Evolutionary conservation across 2,329 filamentous ascomycete species (phyloP).

Genomic region (Fusarium aywerte): DNA sequence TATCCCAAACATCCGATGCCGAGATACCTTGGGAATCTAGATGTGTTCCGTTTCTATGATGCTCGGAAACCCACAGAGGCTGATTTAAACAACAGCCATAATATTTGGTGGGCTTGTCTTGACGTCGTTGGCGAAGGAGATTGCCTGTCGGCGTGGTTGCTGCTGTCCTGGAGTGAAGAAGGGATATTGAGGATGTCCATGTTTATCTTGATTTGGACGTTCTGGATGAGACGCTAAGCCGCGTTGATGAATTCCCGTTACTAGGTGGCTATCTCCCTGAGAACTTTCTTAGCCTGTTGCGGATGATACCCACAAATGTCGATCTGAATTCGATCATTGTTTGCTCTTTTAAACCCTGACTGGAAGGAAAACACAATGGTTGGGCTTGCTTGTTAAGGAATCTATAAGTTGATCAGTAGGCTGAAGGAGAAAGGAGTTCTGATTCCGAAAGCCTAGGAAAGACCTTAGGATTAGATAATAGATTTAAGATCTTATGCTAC

Average conservation of each 20-base stretch:
- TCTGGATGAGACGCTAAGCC: background rate
- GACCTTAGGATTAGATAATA: background rate
- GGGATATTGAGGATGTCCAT: background rate
- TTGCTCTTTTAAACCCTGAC: background rate
- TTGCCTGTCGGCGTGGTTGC: too few relatives aligned
- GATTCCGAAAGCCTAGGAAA: background rate
- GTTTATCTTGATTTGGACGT: background rate
- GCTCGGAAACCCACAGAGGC: too few relatives aligned
- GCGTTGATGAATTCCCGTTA: background rate
- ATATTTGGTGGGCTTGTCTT: too few relatives aligned
- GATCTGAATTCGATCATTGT: background rate
- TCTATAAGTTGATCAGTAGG: background rate
- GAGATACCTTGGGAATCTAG: too few relatives aligned
- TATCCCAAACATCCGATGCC: too few relatives aligned
- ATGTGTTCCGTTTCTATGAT: too few relatives aligned
- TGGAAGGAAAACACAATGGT: background rate
- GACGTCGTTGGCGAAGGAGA: too few relatives aligned
- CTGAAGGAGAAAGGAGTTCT: background rate
- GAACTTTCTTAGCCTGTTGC: background rate
- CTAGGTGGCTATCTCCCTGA: background rate
- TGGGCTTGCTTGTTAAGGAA: background rate
- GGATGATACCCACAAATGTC: background rate
- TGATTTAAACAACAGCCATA: too few relatives aligned
- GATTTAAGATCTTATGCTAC: too few relatives aligned
- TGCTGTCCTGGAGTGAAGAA: background rate